Base-by-base conservation (phyloP, 2,329 filamentous ascomycete genomes). In the Monosporascus sp. region DNA sequence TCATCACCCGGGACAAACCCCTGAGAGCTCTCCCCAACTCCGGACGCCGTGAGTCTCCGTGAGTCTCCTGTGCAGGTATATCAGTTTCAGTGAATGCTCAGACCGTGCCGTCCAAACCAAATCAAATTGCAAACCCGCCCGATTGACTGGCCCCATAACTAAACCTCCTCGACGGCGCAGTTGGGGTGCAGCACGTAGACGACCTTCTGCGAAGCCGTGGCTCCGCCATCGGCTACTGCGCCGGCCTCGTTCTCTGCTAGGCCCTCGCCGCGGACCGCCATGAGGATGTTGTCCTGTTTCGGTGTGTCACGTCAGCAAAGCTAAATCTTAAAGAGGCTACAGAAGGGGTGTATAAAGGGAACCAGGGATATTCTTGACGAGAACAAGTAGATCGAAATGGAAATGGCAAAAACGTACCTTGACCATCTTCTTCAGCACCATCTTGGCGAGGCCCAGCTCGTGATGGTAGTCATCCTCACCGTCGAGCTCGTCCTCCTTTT, bases 151-250 rank as follows among this genome's bases (percentile, higher is more conserved):
- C 31, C 9, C 9, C 31, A 14, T 5, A 50, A 50, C 67, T 64
- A 79, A 46, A 72, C 70, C 57, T 84, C 81, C 59, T 96, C 92
- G 9, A 95, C 79, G 0, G 89, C 89, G 67, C 90, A 96, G 73
- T 97, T 97, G 54, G 94, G 94, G 74, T 99, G 94, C 61, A 99
- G 68, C 25, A 97, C 88, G 68, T 97, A 99, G 50, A 94, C 81
- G 5, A 88, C 77, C 64, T 77, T 77, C 59, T 74, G 74, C 11
- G 67, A 68, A 22, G 71, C 63, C 17, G 74, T 69, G 22, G 78
- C 73, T 47, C 70, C 68, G 43, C 72, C 73, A 59, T 79, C 67
- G 66, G 75, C 70, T 60, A 74, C 61, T 67, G 70, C 50, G 39
- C 65, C 67, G 17, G 74, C 73, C 14, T 70, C 76, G 6, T 71